phyloP scores from a whole-genome alignment of 176 grass and related monocot species.

The Saccharum officinarum region DNA sequence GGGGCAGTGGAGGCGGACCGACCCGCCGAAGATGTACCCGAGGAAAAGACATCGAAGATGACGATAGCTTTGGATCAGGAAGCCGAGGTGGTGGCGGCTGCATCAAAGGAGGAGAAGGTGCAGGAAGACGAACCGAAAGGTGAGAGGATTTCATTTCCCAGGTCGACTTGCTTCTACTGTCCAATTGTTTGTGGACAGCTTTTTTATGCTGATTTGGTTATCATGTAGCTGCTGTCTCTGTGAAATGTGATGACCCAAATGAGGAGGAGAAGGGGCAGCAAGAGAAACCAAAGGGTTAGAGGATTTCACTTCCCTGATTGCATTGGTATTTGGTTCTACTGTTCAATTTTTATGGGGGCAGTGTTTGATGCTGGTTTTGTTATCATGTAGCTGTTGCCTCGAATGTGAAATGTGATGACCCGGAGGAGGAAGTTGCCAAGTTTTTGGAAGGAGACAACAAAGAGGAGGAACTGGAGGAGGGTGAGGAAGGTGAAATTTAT shows the following conservation, averaged over 20 bases:
- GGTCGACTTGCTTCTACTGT: background rate
- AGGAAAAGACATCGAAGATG: slow-evolving; percentile 26
- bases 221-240: slow-evolving; percentile 15
- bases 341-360: background rate
- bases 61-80: slow-evolving; percentile 42
- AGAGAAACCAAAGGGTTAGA: slow-evolving; percentile 38
- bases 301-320: background rate
- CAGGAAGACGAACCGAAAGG: background rate
- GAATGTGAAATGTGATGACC: slow-evolving; percentile 36
- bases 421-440: slow-evolving; percentile 26
- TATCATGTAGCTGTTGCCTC: slow-evolving; percentile 14
- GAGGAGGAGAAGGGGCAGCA: slow-evolving; percentile 29
- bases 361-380: slow-evolving; percentile 3
- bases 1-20: background rate
- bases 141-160: background rate
- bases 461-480: slow-evolving; percentile 35
- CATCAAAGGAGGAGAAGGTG: background rate
- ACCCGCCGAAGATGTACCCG: slow-evolving; percentile 9
- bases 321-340: background rate
- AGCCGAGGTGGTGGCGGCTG: slow-evolving; percentile 7
- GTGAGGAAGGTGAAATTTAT: slow-evolving; percentile 32
- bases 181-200: background rate
- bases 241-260: slow-evolving; percentile 24
- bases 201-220: background rate
- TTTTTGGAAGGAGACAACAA: slow-evolving; percentile 10